Conservation (phyloP, 768 basidiomycete species). For the Suillus fuscotomentosus region DNA sequence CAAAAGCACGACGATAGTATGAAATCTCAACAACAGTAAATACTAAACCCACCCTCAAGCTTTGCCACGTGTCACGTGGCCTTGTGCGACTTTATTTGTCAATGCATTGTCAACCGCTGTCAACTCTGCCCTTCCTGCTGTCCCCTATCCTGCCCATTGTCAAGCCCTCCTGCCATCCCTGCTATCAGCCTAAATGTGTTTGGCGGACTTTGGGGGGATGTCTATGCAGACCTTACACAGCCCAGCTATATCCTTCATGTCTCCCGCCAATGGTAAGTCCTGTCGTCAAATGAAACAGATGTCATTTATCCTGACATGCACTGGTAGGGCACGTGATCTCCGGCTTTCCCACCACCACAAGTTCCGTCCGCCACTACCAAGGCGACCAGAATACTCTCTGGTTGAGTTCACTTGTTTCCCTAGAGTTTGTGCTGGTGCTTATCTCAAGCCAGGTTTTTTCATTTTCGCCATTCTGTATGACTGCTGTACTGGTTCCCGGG, state of each 20-base stretch:
- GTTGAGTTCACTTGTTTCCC: conserved; percentile 22
- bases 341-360: conserved; percentile 12
- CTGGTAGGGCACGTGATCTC: not conserved
- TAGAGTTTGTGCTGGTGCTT: conserved; percentile 28
- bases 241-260: too few species aligned
- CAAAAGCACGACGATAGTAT: too few species aligned
- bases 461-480: conserved; percentile 35
- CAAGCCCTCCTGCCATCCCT: too few species aligned
- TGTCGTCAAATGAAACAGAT: not conserved
- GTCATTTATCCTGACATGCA: not conserved
- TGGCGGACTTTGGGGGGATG: too few species aligned
- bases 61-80: too few species aligned
- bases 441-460: conserved; percentile 33
- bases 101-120: conserved; percentile 33
- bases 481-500: conserved; percentile 36
- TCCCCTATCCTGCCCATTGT: too few species aligned
- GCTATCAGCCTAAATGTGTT: too few species aligned
- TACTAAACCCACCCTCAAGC: too few species aligned
- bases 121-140: too few species aligned
- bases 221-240: too few species aligned
- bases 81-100: too few species aligned
- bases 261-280: conserved; percentile 18
- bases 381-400: not conserved
- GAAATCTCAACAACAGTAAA: too few species aligned
- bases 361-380: not conserved